phyloP scores from a whole-genome alignment of 169 alveolate species.

The Cryptosporidium canis region DNA sequence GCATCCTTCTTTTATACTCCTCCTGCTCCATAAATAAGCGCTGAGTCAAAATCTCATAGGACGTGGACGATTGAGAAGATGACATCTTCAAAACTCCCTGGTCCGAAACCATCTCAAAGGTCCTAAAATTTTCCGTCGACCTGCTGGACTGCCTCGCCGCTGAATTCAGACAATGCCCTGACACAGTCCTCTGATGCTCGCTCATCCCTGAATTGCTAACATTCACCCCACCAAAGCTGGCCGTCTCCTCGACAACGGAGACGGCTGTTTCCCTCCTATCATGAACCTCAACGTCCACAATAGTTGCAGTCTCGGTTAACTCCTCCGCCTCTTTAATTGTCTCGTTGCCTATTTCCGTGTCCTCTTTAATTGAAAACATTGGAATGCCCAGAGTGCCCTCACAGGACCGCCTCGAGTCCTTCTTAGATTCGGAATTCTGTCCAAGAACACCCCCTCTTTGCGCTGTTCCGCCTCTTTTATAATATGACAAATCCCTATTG shows the following conservation, averaged over 20 bases:
- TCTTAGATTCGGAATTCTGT: background rate
- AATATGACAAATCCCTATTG: background rate
- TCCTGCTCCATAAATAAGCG: constrained; percentile 63
- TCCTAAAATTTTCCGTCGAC: background rate
- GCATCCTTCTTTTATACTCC: constrained; percentile 42
- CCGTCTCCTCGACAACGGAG: no score
- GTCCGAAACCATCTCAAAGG: background rate
- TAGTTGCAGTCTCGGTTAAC: constrained; percentile 55
- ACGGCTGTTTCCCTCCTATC: background rate
- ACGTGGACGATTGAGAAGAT: constrained; percentile 31
- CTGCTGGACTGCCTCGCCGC: background rate
- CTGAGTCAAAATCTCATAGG: constrained; percentile 38
- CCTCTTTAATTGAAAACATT: constrained; percentile 66
- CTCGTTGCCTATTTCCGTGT: constrained; percentile 4
- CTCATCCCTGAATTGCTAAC: no score
- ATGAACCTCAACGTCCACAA: constrained; percentile 21
- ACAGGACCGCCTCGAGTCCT: background rate
- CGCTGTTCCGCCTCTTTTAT: background rate
- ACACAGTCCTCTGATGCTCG: background rate
- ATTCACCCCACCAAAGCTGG: no score
- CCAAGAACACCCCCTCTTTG: background rate
- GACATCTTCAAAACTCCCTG: background rate
- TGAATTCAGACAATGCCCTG: constrained; percentile 59
- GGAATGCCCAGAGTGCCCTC: constrained; percentile 55
- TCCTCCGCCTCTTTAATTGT: constrained; percentile 46